These are phyloP conservation scores for Tetrahymena thermophila DNA, from an alignment of 73 alveolate genomes.

Conservation along the genomic window DNA sequence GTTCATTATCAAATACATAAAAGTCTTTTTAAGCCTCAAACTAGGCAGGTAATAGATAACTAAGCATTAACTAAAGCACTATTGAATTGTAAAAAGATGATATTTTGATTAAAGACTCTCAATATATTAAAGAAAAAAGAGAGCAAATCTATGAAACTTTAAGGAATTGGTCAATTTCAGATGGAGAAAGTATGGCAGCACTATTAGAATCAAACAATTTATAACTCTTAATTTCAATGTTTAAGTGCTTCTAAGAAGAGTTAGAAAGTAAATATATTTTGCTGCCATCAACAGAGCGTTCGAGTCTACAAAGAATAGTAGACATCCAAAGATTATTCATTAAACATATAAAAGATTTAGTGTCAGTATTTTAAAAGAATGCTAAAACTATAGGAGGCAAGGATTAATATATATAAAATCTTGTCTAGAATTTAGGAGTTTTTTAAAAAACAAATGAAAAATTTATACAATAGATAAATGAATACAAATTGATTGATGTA, in stretches of 20 bases:
- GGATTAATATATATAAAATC: background rate
- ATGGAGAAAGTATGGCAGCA: background rate
- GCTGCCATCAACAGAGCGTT: background rate
- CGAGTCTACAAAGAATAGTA: background rate
- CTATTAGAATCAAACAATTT: background rate
- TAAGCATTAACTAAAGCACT: background rate
- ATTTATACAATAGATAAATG: background rate
- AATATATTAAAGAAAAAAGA: background rate
- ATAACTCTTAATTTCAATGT: background rate
- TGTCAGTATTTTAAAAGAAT: background rate
- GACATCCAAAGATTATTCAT: background rate
- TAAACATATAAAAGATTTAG: background rate
- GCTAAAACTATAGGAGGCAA: background rate
- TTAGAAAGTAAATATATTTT: background rate
- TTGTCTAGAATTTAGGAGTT: background rate
- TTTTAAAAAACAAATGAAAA: background rate
- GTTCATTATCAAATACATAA: background rate
- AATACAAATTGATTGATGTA: background rate
- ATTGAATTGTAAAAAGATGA: background rate
- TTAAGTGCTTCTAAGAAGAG: background rate
- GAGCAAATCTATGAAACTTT: background rate
- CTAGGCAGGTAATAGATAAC: background rate
- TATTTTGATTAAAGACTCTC: background rate
- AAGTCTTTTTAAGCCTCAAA: background rate
- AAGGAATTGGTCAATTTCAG: background rate